These are phyloP conservation scores for Filobasidium uniguttulatum DNA, from an alignment of 1,284 basidiomycete species.

Conservation along the genomic window DNA sequence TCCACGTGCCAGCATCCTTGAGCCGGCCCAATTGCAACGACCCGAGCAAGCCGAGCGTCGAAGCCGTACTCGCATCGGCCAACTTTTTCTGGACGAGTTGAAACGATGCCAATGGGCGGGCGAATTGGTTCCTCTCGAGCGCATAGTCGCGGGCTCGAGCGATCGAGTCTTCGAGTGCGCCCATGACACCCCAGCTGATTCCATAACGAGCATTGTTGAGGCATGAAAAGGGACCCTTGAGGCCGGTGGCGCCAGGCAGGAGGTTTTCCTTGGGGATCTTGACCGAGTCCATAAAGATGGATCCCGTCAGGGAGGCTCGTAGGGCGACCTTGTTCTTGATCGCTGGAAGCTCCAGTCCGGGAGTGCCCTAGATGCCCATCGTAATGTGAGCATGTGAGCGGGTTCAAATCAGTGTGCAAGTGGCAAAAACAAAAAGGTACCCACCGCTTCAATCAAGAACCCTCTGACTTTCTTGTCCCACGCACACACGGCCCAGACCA, in stretches of 20 bases:
- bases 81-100: constrained; percentile 95
- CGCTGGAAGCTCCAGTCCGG: constrained; percentile 69
- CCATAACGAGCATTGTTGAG: constrained; percentile 82
- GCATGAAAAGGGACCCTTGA: constrained; percentile 76
- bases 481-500: constrained; percentile 89
- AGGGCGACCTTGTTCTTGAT: constrained; percentile 91
- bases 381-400: not conserved
- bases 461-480: constrained; percentile 88
- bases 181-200: constrained; percentile 88
- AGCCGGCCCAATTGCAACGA: constrained; percentile 68
- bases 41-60: constrained; percentile 65
- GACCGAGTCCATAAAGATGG: constrained; percentile 83
- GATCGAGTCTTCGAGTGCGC: constrained; percentile 85
- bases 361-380: constrained; percentile 47
- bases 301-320: constrained; percentile 79
- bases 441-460: constrained; percentile 82
- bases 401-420: not conserved
- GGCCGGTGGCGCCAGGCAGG: constrained; percentile 58
- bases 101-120: constrained; percentile 79
- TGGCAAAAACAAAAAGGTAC: not conserved
- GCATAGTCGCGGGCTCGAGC: constrained; percentile 66
- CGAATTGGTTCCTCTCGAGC: constrained; percentile 74
- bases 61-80: constrained; percentile 78
- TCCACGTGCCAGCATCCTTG: constrained; percentile 65
- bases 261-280: constrained; percentile 54